phyloP scores from a whole-genome alignment of 2,329 filamentous ascomycete species.

The Epichloe gansuensis region DNA sequence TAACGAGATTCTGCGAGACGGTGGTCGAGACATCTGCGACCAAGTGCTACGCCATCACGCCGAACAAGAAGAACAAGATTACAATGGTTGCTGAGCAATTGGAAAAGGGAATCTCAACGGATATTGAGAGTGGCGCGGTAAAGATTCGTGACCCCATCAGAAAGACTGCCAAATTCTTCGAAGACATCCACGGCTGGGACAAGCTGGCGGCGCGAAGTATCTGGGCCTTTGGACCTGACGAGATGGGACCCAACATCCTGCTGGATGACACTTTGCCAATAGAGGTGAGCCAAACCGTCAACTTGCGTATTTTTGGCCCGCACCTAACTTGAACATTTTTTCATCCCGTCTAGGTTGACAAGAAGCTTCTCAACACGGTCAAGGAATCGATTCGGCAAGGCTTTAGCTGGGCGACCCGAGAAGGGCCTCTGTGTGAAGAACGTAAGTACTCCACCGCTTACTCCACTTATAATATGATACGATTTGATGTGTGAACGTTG shows the following conservation, averaged over 20 bases:
- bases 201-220: constrained; percentile 87
- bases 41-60: constrained; percentile 94
- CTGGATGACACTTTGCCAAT: constrained; percentile 93
- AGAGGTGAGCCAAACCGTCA: constrained; percentile 41
- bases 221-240: constrained; percentile 96
- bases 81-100: constrained; percentile 97
- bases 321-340: neutral
- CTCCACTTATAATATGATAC: neutral
- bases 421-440: constrained; percentile 96
- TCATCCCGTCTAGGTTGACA: constrained; percentile 55
- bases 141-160: constrained; percentile 87
- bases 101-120: constrained; percentile 85
- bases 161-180: constrained; percentile 92
- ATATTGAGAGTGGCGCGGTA: constrained; percentile 85
- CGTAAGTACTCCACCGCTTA: constrained; percentile 45
- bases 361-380: constrained; percentile 75
- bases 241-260: constrained; percentile 86
- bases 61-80: constrained; percentile 99
- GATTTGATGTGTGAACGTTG: neutral
- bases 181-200: constrained; percentile 95
- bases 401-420: constrained; percentile 90
- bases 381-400: constrained; percentile 90
- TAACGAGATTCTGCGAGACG: constrained; percentile 95
- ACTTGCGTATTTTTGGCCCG: neutral
- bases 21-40: constrained; percentile 95